A percentile compares a stretch with the other conserved stretches of the same genome.
Conservation (phyloP, 108 stramenopile species). For the Fragilariopsis cylindrus region DNA sequence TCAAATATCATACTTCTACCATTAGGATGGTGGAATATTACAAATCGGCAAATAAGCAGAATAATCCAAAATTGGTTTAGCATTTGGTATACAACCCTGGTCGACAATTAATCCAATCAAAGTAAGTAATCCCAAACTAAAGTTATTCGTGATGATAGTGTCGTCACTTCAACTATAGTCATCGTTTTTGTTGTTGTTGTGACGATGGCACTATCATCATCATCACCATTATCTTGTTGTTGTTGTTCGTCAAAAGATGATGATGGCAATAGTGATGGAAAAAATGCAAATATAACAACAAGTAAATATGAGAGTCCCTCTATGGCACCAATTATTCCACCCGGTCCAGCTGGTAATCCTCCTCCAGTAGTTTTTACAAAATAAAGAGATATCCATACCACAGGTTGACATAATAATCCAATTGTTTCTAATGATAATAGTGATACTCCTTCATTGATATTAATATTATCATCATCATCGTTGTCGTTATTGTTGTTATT, state of each 20-base stretch:
- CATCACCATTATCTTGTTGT: not conserved
- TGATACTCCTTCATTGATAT: too few relatives aligned
- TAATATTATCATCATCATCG: too few relatives aligned
- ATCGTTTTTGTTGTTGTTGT: not conserved
- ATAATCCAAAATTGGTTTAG: constrained; percentile 52
- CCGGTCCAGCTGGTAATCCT: constrained; percentile 52
- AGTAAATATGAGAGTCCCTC: constrained; percentile 52
- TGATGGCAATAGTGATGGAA: not conserved
- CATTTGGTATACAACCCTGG: constrained; percentile 51
- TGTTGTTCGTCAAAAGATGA: not conserved
- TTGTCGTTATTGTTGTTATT: too few relatives aligned
- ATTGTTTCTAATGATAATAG: not conserved
- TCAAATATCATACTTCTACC: too few relatives aligned
- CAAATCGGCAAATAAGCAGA: constrained; percentile 36
- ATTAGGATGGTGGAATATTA: not conserved
- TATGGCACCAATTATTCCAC: constrained; percentile 45
- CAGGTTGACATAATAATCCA: constrained; percentile 30
- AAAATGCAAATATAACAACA: constrained; percentile 44
- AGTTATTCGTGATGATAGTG: constrained; percentile 24
- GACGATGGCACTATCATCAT: constrained; percentile 13
- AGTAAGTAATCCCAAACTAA: constrained; percentile 25
- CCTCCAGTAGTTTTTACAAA: constrained; percentile 48
- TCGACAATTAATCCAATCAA: constrained; percentile 23
- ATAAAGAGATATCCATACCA: constrained; percentile 45
- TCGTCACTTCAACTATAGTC: not conserved